Evolutionary conservation across 2,329 filamentous ascomycete genomes (phyloP), one percentile per base, ranked within the genome.

Genomic region (Chaetomiaceae sp.): DNA sequence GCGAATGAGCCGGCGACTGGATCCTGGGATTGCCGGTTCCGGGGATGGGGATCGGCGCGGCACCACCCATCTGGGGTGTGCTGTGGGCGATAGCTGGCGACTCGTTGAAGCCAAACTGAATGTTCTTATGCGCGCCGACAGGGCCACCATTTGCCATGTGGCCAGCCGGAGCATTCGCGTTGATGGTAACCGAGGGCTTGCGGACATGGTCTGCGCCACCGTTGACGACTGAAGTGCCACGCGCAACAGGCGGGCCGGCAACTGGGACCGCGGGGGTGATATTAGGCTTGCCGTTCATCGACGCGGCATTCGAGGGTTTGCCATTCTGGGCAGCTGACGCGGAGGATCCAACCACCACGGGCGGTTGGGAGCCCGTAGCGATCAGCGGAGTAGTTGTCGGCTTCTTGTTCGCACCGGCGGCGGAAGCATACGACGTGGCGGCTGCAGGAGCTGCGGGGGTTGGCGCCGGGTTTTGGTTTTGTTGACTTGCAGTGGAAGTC

Each of bases 161-260:
- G 66, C 85, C 85, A 62, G 80, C 87, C 51, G 88, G 82, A 62
- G 87, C 89, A 67, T 88, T 87, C 63, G 90, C 86, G 70, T 83
- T 90, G 76, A 96, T 96, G 65, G 91, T 95, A 65, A 96, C 87
- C 16, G 92, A 96, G 60, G 85, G 84, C 74, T 95, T 96, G 68
- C 90, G 84, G 67, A 78, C 80, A 75, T 97, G 91, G 63, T 90
- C 85, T 50, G 78, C 71, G 61, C 75, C 74, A 61, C 89, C 89
- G 81, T 95, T 94, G 64, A 82, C 72, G 65, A 78, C 78, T 66
- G 76, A 72, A 66, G 76, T 81, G 71, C 80, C 80, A 70, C 82
- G 81, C 58, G 78, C 80, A 62, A 87, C 82, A 60, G 84, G 78
- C 61, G 75, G 74, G 68, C 77, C 76, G 63, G 75, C 71, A 57